Conservation (phyloP, 768 basidiomycete species). For the Pleurotus djamor region DNA sequence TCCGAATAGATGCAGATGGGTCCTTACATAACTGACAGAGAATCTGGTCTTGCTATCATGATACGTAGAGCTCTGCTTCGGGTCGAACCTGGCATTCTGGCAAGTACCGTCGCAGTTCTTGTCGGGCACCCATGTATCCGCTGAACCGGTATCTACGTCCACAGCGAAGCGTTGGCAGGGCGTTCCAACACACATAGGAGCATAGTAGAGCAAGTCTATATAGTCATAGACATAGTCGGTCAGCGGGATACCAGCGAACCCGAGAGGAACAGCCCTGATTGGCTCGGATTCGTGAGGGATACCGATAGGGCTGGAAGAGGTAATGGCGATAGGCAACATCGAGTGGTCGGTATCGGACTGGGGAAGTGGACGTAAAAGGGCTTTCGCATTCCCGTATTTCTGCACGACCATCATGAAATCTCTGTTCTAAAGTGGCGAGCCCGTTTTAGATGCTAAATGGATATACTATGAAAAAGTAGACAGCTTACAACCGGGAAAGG, state of each 20-base stretch:
- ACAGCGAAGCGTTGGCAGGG: slow-evolving; percentile 49
- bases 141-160: slow-evolving; percentile 68
- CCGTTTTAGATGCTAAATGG: no score
- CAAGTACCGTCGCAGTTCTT: slow-evolving; percentile 31
- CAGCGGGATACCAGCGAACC: slow-evolving; percentile 16
- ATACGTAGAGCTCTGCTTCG: slow-evolving; percentile 40
- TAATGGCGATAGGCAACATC: neutral
- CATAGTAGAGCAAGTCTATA: slow-evolving; percentile 27
- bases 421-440: no score
- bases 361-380: neutral
- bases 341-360: neutral
- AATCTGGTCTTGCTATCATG: slow-evolving; percentile 26
- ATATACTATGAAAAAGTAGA: neutral
- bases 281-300: neutral
- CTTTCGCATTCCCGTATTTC: neutral
- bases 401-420: neutral
- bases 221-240: slow-evolving; percentile 18
- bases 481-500: neutral
- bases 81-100: slow-evolving; percentile 32
- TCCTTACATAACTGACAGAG: slow-evolving; percentile 41
- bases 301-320: neutral
- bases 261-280: slow-evolving; percentile 6
- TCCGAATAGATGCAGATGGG: neutral
- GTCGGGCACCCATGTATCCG: slow-evolving; percentile 59
- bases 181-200: slow-evolving; percentile 47